A percentile compares a stretch with the other conserved stretches of the same genome.
Evolutionary conservation across 2,329 filamentous ascomycete genomes (phyloP).

Genomic region (Neodidymelliopsis sp.): DNA sequence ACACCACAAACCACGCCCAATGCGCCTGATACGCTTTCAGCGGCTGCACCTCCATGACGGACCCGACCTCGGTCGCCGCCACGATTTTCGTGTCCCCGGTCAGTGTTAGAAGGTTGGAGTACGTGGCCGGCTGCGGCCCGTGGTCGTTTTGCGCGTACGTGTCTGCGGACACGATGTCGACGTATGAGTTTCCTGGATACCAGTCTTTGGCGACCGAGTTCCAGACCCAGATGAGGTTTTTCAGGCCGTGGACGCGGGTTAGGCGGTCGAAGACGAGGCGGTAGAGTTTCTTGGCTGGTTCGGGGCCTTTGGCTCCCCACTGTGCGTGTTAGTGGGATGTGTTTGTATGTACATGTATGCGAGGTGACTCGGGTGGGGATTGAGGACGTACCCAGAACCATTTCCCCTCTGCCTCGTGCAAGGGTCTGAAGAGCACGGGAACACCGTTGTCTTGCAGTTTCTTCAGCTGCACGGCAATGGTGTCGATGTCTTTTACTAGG

Average conservation of each 20-base stretch:
- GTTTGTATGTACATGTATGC: too few species aligned
- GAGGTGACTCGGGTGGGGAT: too few species aligned
- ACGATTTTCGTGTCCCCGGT: slow-evolving; percentile 58
- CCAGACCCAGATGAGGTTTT: slow-evolving; percentile 62
- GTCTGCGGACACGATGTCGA: slow-evolving; percentile 58
- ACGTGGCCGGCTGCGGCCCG: slow-evolving; percentile 55
- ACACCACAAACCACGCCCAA: slow-evolving; percentile 59
- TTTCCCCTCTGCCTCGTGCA: slow-evolving; percentile 60
- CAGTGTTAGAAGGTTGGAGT: slow-evolving; percentile 54
- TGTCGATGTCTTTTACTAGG: slow-evolving; percentile 58
- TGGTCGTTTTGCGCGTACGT: slow-evolving; percentile 55
- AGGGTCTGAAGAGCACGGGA: slow-evolving; percentile 57
- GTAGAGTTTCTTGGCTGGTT: slow-evolving; percentile 56
- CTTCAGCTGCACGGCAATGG: slow-evolving; percentile 57
- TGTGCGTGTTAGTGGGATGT: neutral
- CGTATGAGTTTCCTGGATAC: slow-evolving; percentile 58
- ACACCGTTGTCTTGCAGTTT: slow-evolving; percentile 54
- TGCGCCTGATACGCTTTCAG: slow-evolving; percentile 56
- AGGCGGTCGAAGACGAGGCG: slow-evolving; percentile 55
- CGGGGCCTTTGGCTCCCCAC: slow-evolving; percentile 59
- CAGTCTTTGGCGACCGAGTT: slow-evolving; percentile 56
- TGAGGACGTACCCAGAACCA: slow-evolving; percentile 56
- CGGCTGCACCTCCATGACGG: slow-evolving; percentile 53
- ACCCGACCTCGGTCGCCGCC: slow-evolving; percentile 58
- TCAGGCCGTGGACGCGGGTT: slow-evolving; percentile 54